phyloP scores from a whole-genome alignment of 345 rosid species.

The Acer campestre region DNA sequence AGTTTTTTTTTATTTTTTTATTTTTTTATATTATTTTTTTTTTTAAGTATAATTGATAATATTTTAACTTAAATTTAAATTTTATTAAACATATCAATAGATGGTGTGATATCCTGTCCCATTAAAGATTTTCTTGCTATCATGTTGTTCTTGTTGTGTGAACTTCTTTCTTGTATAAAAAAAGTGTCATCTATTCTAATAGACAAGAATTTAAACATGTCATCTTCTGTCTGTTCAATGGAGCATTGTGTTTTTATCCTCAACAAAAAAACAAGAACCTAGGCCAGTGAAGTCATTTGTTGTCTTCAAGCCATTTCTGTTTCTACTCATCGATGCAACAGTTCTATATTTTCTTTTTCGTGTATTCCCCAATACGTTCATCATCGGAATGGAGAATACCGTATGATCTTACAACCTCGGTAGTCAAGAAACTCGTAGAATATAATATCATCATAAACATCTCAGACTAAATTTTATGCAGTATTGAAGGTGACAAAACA shows the following conservation, averaged over 20 bases:
- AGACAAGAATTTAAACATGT: not conserved
- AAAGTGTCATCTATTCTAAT: not conserved
- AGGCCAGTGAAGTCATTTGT: not conserved
- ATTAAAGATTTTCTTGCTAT: no score
- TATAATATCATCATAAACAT: not conserved
- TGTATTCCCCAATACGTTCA: no score
- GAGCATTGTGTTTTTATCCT: not conserved
- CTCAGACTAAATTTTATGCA: constrained; percentile 7
- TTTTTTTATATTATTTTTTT: no score
- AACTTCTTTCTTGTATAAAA: not conserved
- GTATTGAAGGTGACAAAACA: constrained; percentile 19
- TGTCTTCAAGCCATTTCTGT: not conserved
- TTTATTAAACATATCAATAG: not conserved
- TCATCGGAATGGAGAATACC: no score
- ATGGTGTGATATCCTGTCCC: not conserved
- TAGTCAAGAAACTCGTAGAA: no score
- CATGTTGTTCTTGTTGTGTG: not conserved
- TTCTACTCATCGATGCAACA: not conserved
- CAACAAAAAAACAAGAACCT: not conserved
- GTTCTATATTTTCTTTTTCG: no score
- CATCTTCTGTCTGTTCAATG: not conserved
- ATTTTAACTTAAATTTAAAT: no score
- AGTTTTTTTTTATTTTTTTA: no score
- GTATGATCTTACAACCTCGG: no score
- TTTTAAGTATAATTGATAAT: no score